Evolutionary conservation across 768 basidiomycete genomes (phyloP).

Genomic region (Amyloporia xantha): DNA sequence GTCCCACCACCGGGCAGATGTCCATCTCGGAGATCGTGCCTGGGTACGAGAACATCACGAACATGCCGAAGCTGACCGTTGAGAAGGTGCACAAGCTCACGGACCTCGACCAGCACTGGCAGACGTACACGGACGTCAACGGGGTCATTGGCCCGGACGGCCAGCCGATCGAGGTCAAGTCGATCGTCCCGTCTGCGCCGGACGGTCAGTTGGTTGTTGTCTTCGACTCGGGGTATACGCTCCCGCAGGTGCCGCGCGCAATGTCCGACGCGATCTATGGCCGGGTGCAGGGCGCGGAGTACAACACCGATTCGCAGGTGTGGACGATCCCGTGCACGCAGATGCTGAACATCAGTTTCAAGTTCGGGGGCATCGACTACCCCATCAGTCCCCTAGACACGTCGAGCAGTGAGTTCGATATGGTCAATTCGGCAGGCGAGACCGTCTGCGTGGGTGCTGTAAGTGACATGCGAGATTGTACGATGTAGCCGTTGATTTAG

Average conservation of each 20-base stretch:
- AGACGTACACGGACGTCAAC: conserved; percentile 56
- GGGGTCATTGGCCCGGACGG: conserved; percentile 79
- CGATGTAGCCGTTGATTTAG: no score
- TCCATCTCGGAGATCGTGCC: conserved; percentile 61
- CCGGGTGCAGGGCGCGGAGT: conserved; percentile 65
- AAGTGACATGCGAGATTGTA: conserved; percentile 22
- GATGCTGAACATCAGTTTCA: conserved; percentile 62
- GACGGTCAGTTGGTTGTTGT: conserved; percentile 61
- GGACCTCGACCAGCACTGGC: conserved; percentile 76
- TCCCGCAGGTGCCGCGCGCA: conserved; percentile 67
- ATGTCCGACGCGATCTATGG: conserved; percentile 79
- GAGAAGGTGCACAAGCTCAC: conserved; percentile 56
- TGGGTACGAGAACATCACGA: conserved; percentile 53
- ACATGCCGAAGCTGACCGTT: conserved; percentile 58
- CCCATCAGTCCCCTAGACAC: conserved; percentile 73
- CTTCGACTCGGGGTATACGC: conserved; percentile 67
- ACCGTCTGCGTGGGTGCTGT: conserved; percentile 64
- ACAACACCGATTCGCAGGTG: conserved; percentile 44
- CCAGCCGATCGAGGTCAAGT: conserved; percentile 47
- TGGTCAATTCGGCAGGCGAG: conserved; percentile 41
- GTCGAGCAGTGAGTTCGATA: conserved; percentile 51
- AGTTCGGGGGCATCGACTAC: conserved; percentile 61
- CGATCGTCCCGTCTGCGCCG: conserved; percentile 65
- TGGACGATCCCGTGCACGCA: conserved; percentile 77
- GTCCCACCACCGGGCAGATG: conserved; percentile 53